Evolutionary conservation across 495 filamentous ascomycete species (phyloP), one percentile per base, ranked within the genome.

Genomic region (Aspergillus sparsus): DNA sequence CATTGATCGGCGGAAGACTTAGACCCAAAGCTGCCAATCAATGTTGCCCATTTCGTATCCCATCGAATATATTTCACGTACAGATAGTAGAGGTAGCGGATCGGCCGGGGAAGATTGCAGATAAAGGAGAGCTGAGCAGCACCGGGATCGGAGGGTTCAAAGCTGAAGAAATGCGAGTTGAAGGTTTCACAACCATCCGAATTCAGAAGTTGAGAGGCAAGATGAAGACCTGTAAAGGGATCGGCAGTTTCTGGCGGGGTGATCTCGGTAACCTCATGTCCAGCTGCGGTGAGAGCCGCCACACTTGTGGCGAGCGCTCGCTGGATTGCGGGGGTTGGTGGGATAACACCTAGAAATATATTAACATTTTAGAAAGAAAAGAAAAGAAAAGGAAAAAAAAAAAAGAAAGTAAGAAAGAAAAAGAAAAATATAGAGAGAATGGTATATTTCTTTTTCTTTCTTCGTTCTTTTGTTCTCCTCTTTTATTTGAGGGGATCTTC

Each of bases 121-220:
- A 93, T 83, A 60, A 80, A 81, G 49, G 79, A 74, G 72, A 98
- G 83, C 70, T 92, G 87, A 36, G 74, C 77, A 13, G 91, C 92
- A 21, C 93, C 94, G 0, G 83, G 71, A 68, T 98, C 94, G 62
- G 88, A 85, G 71, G 84, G 86, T 75, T 98, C 94, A 45, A 90
- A 89, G 32, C 77, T 80, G 60, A 87, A 83, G 63, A 91, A 85
- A 67, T 88, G 87, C n/a, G 86, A 88, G 62, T 80, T 77, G 77
- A 92, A 93, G 57, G 91, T 96, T 62, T 83, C 75, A 68, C 91
- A 91, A 54, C 93, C 93, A 64, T 98, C 94, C 39, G 92, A 80
- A 69, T 90, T 92, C 55, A 98, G 84, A 21, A 97, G 83, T 61
- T 89, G 84, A n/a, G 90, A 89, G 18, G 86, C 94, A n/a, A 95